These are phyloP conservation scores for Euphorbia neoarborescens DNA, from an alignment of 441 rosid genomes.

Conservation along the genomic window DNA sequence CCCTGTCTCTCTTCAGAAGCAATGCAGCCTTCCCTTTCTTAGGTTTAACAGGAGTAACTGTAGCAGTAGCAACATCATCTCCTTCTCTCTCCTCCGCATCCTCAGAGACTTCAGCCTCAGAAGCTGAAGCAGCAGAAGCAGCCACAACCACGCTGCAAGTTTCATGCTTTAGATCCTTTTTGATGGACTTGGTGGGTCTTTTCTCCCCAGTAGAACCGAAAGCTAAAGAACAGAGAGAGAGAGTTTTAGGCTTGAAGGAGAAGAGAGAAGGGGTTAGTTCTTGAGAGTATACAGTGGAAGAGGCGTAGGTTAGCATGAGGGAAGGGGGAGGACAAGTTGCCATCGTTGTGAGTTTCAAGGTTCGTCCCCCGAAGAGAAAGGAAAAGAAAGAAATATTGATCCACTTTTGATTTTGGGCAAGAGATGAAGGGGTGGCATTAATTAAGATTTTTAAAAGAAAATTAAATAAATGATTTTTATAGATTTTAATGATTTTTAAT, in stretches of 20 bases:
- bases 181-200: constrained; percentile 22
- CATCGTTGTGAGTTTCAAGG: background rate
- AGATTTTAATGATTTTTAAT: too few species aligned
- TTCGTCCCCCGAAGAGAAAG: background rate
- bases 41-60: constrained; percentile 46
- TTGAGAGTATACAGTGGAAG: constrained; percentile 40
- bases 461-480: too few species aligned
- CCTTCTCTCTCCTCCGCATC: constrained; percentile 32
- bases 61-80: constrained; percentile 31
- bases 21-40: constrained; percentile 87
- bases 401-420: background rate
- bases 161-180: constrained; percentile 28
- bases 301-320: constrained; percentile 39
- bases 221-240: constrained; percentile 34
- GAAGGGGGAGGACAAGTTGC: background rate
- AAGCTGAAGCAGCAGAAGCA: constrained; percentile 43
- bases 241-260: constrained; percentile 43
- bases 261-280: constrained; percentile 46
- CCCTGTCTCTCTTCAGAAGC: constrained; percentile 83
- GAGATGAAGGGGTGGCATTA: background rate
- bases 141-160: constrained; percentile 28
- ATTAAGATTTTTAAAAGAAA: too few species aligned
- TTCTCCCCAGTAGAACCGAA: constrained; percentile 22
- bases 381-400: background rate
- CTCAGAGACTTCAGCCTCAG: constrained; percentile 52